Conservation (phyloP, 495 filamentous ascomycete species). For the Penicillium diatomitis region DNA sequence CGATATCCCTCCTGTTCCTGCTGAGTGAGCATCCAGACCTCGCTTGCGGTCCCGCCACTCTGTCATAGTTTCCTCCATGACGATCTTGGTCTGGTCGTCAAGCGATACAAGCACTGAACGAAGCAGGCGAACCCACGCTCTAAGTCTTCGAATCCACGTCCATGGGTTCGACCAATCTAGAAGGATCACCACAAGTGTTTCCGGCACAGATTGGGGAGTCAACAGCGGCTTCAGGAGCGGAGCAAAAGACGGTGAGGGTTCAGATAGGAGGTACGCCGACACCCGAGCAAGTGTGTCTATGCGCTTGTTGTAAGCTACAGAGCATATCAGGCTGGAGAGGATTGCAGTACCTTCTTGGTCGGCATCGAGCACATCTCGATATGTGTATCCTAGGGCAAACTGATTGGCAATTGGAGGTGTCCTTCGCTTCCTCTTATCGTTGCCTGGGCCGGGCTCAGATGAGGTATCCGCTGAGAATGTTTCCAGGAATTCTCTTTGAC, state of each 20-base stretch:
- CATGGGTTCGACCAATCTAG: slow-evolving; percentile 91
- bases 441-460: slow-evolving; percentile 37
- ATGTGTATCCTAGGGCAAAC: slow-evolving; percentile 91
- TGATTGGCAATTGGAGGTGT: slow-evolving; percentile 80
- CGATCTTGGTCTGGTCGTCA: slow-evolving; percentile 65
- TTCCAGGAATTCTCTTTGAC: slow-evolving; percentile 84
- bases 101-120: slow-evolving; percentile 65
- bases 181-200: slow-evolving; percentile 79
- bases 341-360: slow-evolving; percentile 70
- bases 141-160: slow-evolving; percentile 80
- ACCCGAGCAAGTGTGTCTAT: slow-evolving; percentile 84
- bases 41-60: slow-evolving; percentile 45
- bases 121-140: slow-evolving; percentile 79
- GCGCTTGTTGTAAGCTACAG: background rate
- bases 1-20: slow-evolving; percentile 37
- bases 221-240: slow-evolving; percentile 78
- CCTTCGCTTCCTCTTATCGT: slow-evolving; percentile 52
- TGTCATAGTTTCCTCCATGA: slow-evolving; percentile 75
- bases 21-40: slow-evolving; percentile 29
- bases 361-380: slow-evolving; percentile 87
- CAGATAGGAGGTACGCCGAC: slow-evolving; percentile 79
- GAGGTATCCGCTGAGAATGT: slow-evolving; percentile 58
- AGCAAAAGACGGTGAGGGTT: slow-evolving; percentile 72
- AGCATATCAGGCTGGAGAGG: background rate
- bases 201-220: slow-evolving; percentile 74